Conservation (phyloP, 2,329 filamentous ascomycete genomes). For the Fusarium solani-melongenae region DNA sequence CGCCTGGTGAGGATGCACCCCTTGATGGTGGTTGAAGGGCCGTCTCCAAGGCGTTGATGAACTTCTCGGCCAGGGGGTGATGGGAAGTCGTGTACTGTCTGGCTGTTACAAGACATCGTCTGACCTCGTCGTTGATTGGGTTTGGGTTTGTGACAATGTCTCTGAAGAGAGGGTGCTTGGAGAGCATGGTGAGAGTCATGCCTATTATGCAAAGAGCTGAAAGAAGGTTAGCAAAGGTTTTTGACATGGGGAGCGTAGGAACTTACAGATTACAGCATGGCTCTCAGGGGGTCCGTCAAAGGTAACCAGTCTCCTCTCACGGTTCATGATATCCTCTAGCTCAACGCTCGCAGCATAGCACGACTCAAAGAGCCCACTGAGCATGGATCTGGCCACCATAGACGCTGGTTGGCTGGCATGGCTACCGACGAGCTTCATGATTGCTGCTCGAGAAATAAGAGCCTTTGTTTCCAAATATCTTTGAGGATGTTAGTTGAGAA, state of each 20-base stretch:
- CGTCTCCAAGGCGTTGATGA: constrained; percentile 29
- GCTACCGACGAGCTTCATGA: constrained; percentile 34
- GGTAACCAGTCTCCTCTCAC: constrained; percentile 34
- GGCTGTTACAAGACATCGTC: constrained; percentile 36
- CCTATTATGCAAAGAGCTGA: constrained; percentile 38
- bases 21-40: constrained; percentile 29
- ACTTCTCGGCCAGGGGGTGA: constrained; percentile 27
- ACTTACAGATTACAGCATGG: constrained; percentile 37
- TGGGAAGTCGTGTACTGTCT: constrained; percentile 28
- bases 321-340: constrained; percentile 34
- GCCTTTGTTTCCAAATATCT: constrained; percentile 41
- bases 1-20: constrained; percentile 14
- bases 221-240: constrained; percentile 4
- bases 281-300: constrained; percentile 36
- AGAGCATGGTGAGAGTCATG: constrained; percentile 39
- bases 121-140: constrained; percentile 31
- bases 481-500: neutral
- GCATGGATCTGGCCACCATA: constrained; percentile 28
- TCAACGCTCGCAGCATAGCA: constrained; percentile 39
- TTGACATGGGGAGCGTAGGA: neutral
- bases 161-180: constrained; percentile 36
- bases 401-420: constrained; percentile 17
- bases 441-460: constrained; percentile 32
- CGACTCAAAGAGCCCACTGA: constrained; percentile 33
- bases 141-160: constrained; percentile 30